Conservation (phyloP, 2,329 filamentous ascomycete species). For the Trichoderma aggressivum region DNA sequence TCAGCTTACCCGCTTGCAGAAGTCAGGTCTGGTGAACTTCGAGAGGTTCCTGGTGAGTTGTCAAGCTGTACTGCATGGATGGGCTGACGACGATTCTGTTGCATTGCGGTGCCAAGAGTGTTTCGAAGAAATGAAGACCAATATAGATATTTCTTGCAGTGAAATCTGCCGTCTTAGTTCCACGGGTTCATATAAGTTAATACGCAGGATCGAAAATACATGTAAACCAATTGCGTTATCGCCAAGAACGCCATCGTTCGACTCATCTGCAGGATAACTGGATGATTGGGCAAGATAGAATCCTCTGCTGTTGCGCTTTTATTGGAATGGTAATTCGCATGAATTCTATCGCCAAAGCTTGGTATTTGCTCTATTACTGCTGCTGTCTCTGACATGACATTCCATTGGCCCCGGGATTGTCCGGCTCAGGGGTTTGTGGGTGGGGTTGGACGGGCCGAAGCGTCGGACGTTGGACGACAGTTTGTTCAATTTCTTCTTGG, state of each 20-base stretch:
- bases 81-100: not conserved
- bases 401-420: not conserved
- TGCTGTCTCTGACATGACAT: not conserved
- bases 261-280: not conserved
- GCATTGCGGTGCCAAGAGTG: not conserved
- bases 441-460: slow-evolving; percentile 9
- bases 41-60: not conserved
- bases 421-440: not conserved
- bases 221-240: not conserved
- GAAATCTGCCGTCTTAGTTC: not conserved
- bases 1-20: too few species aligned
- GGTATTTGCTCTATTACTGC: not conserved
- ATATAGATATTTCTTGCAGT: not conserved
- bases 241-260: not conserved
- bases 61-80: not conserved
- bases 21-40: not conserved
- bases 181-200: not conserved
- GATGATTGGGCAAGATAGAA: not conserved
- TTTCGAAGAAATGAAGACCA: not conserved
- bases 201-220: not conserved
- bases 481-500: not conserved
- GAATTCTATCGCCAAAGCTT: not conserved
- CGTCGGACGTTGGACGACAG: not conserved
- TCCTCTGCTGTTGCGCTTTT: not conserved
- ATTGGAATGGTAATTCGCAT: not conserved